Evolutionary conservation across 106 monocot species (phyloP).

Genomic region (Acorus calamus): DNA sequence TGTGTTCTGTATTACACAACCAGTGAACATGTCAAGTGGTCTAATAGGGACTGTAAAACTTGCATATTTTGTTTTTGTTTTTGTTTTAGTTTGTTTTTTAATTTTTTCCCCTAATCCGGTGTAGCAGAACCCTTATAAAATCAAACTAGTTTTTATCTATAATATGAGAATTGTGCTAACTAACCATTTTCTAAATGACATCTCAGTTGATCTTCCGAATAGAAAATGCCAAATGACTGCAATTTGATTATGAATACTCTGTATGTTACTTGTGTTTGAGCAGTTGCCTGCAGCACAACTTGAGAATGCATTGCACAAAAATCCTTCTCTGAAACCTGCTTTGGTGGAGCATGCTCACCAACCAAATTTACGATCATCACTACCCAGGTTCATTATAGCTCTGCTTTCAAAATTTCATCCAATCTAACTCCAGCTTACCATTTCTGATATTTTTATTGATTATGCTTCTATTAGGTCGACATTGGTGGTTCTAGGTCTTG

Average conservation of each 20-base stretch:
- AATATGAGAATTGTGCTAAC: background rate
- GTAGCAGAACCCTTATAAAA: background rate
- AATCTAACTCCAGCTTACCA: background rate
- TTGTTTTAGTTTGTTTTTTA: no score
- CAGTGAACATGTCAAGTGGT: no score
- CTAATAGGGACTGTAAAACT: no score
- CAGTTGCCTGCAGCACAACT: conserved; percentile 91
- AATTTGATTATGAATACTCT: no score
- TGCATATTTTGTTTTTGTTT: no score
- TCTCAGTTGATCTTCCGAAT: no score
- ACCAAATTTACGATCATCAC: conserved; percentile 51
- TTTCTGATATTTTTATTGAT: conserved; percentile 2
- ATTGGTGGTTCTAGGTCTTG: conserved; percentile 71
- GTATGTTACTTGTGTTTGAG: background rate
- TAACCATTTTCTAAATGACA: background rate
- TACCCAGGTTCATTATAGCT: conserved; percentile 46
- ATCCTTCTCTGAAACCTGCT: conserved; percentile 54
- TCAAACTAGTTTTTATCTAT: background rate
- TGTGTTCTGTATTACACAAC: no score
- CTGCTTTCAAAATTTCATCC: background rate
- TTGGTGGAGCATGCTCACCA: conserved; percentile 73
- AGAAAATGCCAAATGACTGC: no score
- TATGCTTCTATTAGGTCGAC: conserved; percentile 43
- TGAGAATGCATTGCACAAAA: conserved; percentile 83
- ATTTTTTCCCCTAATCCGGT: no score